Base-by-base conservation (phyloP, 306 rosid genomes). In the Medicago lupulina region DNA sequence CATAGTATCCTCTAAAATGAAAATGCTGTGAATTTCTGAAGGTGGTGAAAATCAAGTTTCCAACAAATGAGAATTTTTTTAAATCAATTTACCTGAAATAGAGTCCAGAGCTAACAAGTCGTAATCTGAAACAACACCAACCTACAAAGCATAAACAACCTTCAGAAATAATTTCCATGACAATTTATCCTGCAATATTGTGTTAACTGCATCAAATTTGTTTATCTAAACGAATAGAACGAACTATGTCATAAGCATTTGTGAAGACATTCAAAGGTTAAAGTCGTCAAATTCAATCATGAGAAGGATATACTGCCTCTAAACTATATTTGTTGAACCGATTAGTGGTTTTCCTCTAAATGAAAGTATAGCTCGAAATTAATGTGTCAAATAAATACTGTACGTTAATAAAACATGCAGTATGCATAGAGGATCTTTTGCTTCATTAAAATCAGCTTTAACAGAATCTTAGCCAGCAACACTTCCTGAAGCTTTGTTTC, bases 51-150 rank as follows among this genome's bases (percentile, higher is more conserved):
- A 63, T 57, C 41, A 44, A 40, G 34, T 59, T 65, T 63, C 23
- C 44, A 73, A 77, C 10, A 69, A 84, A 47, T 14, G 58, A 5
- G 36, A 34, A 46, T 1, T 3, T 21, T 3, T 67, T 67, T 23
- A 23, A 9, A 78, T 21, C 67, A 78, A 71, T 61, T 66, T 84
- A 95, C 98, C 98, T 76, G 91, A 88, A 80, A 95, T 87, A 53
- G 97, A 87, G 72, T 95, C 98, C 84, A 95, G 79, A 67, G 98
- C 98, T 79, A 92, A 85, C 84, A 95, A 85, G 83, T 95, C 98
- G 41, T 90, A 95, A 71, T 95, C 98, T 21, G 98, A 95, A 84
- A 95, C 91, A 76, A 95, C 92, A 63, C 98, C 98, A 70, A 95
- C 97, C 98, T 95, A 87, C 88, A 78, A 39, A 72, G 67, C 23